These are phyloP conservation scores for Boechera divaricarpa DNA, from an alignment of 345 rosid genomes.

Conservation along the genomic window DNA sequence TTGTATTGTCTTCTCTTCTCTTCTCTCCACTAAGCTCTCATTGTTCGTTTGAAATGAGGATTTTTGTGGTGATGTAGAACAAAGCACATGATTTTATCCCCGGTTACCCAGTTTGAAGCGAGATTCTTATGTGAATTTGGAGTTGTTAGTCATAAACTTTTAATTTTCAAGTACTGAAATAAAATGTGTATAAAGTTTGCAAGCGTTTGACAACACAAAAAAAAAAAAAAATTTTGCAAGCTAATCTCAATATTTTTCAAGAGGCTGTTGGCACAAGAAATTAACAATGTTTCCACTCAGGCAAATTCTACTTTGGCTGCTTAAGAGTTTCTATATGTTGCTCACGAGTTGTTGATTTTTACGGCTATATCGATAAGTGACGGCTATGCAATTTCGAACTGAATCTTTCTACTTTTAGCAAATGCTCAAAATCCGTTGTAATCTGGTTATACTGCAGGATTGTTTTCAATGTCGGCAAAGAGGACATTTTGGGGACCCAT, in stretches of 20 bases:
- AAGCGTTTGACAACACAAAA: too few relatives aligned
- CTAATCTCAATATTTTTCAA: background rate
- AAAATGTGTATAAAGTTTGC: too few relatives aligned
- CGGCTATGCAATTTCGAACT: background rate
- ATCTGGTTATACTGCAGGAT: conserved; percentile 59
- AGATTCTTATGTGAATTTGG: background rate
- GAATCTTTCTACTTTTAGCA: background rate
- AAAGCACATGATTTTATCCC: background rate
- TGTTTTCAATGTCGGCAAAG: conserved; percentile 79
- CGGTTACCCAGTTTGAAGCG: background rate
- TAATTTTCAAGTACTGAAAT: too few relatives aligned
- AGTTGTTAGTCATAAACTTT: too few relatives aligned
- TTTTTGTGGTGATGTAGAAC: conserved; percentile 18
- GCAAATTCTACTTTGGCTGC: background rate
- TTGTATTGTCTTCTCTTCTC: background rate
- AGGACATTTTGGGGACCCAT: conserved; percentile 86
- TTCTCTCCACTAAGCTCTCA: background rate
- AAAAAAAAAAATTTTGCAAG: too few relatives aligned
- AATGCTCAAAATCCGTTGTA: background rate
- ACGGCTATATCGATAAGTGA: background rate
- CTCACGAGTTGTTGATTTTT: conserved; percentile 1
- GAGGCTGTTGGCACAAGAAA: background rate
- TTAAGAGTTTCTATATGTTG: background rate
- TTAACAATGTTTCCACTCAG: background rate
- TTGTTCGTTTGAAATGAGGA: background rate